Evolutionary conservation across 768 basidiomycete genomes (phyloP).

Genomic region (Tylopilus vinaceipallidus): DNA sequence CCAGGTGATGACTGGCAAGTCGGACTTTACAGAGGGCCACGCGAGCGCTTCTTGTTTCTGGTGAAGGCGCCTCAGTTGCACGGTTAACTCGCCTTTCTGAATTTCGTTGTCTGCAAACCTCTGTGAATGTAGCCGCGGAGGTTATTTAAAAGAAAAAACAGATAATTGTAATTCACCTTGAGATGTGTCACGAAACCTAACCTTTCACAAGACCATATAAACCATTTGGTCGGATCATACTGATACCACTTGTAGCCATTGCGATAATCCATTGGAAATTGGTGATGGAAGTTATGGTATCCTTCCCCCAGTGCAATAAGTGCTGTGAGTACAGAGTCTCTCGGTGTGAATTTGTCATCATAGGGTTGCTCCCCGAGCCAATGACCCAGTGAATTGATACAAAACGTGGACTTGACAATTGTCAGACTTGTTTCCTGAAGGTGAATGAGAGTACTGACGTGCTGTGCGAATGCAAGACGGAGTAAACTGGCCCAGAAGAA

Average conservation of each 20-base stretch:
- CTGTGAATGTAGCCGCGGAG: constrained; percentile 33
- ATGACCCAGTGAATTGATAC: constrained; percentile 91
- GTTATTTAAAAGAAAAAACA: neutral
- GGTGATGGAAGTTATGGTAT: constrained; percentile 96
- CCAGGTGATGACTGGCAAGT: constrained; percentile 84
- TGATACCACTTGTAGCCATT: constrained; percentile 88
- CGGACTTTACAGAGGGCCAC: constrained; percentile 76
- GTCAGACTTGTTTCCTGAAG: neutral
- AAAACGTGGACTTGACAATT: constrained; percentile 74
- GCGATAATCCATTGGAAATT: constrained; percentile 93
- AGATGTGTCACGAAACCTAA: constrained; percentile 52
- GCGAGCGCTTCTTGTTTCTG: constrained; percentile 66
- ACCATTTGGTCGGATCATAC: constrained; percentile 91
- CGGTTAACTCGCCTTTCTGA: constrained; percentile 82
- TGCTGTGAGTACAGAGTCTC: constrained; percentile 83
- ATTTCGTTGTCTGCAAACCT: constrained; percentile 56
- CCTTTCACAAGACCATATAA: constrained; percentile 47
- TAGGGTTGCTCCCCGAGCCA: constrained; percentile 90
- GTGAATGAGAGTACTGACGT: constrained; percentile 46
- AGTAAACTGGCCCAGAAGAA: constrained; percentile 41
- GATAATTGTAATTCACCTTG: constrained; percentile 33
- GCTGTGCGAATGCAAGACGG: constrained; percentile 75
- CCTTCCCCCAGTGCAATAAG: constrained; percentile 91
- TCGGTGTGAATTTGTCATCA: constrained; percentile 91
- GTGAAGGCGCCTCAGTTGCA: constrained; percentile 83